Evolutionary conservation across 139 green algal species (phyloP).

Genomic region (Chlamydomonas asymmetrica): DNA sequence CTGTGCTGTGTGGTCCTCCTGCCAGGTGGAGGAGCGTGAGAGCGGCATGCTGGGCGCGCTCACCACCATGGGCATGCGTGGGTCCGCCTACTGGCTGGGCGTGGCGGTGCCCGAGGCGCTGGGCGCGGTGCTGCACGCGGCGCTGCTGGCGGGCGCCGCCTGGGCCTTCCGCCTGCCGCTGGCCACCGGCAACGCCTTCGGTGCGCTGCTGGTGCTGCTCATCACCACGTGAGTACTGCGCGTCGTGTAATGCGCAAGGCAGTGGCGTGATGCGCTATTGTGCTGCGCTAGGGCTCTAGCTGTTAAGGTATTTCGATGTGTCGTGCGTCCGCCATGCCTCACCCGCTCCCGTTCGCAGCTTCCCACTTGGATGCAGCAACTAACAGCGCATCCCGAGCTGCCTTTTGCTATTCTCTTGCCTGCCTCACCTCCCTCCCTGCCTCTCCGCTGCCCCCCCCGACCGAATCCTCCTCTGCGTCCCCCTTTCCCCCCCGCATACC

Average conservation of each 20-base stretch:
- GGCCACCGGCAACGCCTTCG: conserved; percentile 18
- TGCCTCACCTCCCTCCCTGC: neutral
- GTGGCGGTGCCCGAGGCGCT: conserved; percentile 33
- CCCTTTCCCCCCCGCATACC: too few species aligned
- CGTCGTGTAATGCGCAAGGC: too few species aligned
- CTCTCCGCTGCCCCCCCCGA: neutral
- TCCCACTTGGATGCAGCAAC: too few species aligned
- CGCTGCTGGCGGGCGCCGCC: conserved; percentile 11
- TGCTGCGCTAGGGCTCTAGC: too few species aligned
- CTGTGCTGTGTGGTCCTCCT: neutral
- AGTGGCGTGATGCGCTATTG: too few species aligned
- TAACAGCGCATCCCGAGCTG: too few species aligned
- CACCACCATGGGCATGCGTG: conserved; percentile 28
- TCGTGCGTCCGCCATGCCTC: too few species aligned
- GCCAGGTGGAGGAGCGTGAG: conserved; percentile 36
- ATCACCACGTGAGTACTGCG: too few species aligned
- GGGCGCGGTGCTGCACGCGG: conserved; percentile 11
- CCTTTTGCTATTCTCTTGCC: too few species aligned
- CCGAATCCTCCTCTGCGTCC: neutral
- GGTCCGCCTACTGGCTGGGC: conserved; percentile 35
- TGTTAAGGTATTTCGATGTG: too few species aligned
- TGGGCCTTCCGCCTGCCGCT: conserved; percentile 14
- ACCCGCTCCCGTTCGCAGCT: too few species aligned
- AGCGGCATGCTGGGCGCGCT: conserved; percentile 32
- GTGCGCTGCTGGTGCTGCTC: conserved; percentile 41